phyloP scores from a whole-genome alignment of 179 eudicot genomes.

The Heliamphora pulchella region DNA sequence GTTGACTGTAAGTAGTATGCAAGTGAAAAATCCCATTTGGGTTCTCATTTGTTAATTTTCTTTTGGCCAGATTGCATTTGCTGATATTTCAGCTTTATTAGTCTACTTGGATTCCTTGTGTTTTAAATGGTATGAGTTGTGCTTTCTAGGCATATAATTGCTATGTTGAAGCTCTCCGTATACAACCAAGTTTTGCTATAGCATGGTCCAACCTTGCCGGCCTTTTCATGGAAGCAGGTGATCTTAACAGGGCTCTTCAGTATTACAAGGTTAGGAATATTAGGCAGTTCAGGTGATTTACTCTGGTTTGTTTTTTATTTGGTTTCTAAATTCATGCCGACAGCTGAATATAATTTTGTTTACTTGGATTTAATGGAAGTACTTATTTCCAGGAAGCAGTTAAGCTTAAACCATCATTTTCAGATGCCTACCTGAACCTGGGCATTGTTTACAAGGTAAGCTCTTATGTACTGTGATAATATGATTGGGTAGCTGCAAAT shows the following conservation, averaged over 20 bases:
- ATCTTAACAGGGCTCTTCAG: conserved; percentile 73
- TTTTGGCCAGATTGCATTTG: neutral
- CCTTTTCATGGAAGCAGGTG: conserved; percentile 93
- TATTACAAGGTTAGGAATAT: conserved; percentile 65
- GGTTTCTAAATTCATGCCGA: neutral
- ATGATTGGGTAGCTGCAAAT: conserved; percentile 23
- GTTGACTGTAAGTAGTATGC: conserved; percentile 5
- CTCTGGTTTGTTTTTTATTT: conserved; percentile 10
- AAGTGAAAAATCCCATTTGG: neutral
- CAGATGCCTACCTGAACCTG: conserved; percentile 78
- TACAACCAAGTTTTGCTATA: conserved; percentile 79
- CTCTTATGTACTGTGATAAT: conserved; percentile 21
- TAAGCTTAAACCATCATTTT: conserved; percentile 70
- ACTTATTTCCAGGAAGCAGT: conserved; percentile 66
- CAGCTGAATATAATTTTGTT: conserved; percentile 3
- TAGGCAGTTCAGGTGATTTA: neutral
- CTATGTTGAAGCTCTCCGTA: conserved; percentile 76
- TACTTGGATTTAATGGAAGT: neutral
- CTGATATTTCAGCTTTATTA: neutral
- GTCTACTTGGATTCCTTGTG: conserved; percentile 17
- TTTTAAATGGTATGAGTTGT: conserved; percentile 3
- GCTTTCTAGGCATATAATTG: conserved; percentile 78
- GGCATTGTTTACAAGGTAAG: conserved; percentile 95
- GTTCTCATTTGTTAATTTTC: neutral
- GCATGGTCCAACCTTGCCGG: conserved; percentile 99